These are phyloP conservation scores for Aspergillus quadrilineatus DNA, from an alignment of 2,329 filamentous ascomycete genomes.

Conservation along the genomic window DNA sequence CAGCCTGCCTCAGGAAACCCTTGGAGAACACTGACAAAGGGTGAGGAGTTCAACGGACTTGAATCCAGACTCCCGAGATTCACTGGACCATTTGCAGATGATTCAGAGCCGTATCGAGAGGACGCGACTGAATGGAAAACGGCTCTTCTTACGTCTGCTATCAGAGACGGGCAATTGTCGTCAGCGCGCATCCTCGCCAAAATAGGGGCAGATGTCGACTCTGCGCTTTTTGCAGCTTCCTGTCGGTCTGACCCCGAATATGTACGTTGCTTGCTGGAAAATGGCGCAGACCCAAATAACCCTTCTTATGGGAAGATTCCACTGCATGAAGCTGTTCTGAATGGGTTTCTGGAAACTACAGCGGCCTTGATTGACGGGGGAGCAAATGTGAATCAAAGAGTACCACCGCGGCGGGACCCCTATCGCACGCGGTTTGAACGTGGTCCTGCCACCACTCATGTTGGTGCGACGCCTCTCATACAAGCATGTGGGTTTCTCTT, in stretches of 20 bases:
- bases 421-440: not conserved
- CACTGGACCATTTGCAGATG: not conserved
- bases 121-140: not conserved
- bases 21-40: slow-evolving; percentile 3
- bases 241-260: not conserved
- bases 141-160: not conserved
- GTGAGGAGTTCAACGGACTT: not conserved
- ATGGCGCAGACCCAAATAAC: not conserved
- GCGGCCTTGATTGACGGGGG: not conserved
- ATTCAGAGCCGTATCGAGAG: not conserved
- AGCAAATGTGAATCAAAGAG: not conserved
- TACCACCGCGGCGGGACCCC: not conserved
- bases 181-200: not conserved
- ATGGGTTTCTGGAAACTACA: not conserved
- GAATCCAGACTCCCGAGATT: not conserved
- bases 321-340: slow-evolving; percentile 2
- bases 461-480: not conserved
- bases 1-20: not conserved
- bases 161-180: not conserved
- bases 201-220: not conserved
- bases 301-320: not conserved
- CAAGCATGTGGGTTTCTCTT: slow-evolving; percentile 1
- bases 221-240: not conserved
- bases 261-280: not conserved
- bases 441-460: not conserved